A percentile compares a stretch with the other conserved stretches of the same genome.
Evolutionary conservation across 176 grass and related monocot species (phyloP).

Genomic region (Tuctoria greenei): DNA sequence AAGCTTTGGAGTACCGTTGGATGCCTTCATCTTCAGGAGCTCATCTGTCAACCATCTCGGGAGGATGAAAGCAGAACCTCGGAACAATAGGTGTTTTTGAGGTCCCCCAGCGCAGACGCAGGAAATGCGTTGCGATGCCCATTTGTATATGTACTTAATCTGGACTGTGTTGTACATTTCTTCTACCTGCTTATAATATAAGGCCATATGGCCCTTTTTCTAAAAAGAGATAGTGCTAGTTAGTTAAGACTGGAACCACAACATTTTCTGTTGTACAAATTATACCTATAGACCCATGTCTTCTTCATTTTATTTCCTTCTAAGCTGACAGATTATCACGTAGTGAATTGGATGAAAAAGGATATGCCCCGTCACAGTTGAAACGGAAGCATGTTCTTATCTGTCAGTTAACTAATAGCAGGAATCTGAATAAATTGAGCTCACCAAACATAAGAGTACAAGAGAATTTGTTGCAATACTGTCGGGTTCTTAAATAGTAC

Average conservation of each 20-base stretch:
- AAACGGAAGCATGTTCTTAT: constrained; percentile 4
- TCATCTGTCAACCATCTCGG: no score
- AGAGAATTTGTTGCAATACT: constrained; percentile 27
- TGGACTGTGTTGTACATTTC: no score
- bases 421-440: constrained; percentile 27
- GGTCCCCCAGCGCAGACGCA: no score
- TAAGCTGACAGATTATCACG: constrained; percentile 26
- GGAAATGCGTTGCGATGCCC: no score
- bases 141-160: no score
- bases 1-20: no score
- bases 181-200: no score
- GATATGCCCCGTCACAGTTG: neutral
- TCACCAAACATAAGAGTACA: constrained; percentile 35
- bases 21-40: no score
- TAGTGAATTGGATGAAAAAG: no score
- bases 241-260: constrained; percentile 9
- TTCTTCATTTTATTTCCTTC: neutral
- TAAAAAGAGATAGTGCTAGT: neutral
- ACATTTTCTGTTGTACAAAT: neutral
- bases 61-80: no score
- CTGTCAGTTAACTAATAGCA: constrained; percentile 14
- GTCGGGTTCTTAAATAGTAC: constrained; percentile 26
- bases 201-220: no score
- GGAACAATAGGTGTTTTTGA: no score
- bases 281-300: neutral